Evolutionary conservation across 1,284 basidiomycete genomes (phyloP), one percentile per base, ranked within the genome.

Genomic region (Melampsora americana): DNA sequence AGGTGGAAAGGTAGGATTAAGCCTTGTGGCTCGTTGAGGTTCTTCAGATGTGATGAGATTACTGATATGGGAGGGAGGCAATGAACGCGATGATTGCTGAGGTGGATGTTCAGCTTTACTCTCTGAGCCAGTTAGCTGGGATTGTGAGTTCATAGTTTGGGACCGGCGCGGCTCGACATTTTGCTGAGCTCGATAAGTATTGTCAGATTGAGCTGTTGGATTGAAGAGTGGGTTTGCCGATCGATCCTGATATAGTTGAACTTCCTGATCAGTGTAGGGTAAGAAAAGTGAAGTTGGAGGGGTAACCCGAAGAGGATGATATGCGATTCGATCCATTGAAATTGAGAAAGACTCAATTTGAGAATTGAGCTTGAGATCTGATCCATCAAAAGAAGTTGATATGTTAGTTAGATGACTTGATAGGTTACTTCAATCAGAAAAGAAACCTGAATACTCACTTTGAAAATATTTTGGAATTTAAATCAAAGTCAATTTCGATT

Each of bases 251-350:
- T 75, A 75, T 30, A 62, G 11, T n/a, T 68, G 44, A 5, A 75
- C 56, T 28, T 75, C 73, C 4, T 59, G 39, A 28, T 75, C 39
- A 14, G 73, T 67, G 23, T 60, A 46, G 1, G 73, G 73, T 23
- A 75, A 30, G 44, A 68, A 75, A 18, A 75, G 73, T 5, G 73
- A 75, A 39, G 73, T 60, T 14, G 65, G 66, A 44, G 35, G 56
- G 26, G 28, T 46, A 2, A 75, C 53, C 6, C 73, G 50, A 11
- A 62, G 39, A 4, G 73, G 73, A 42, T 75, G 73, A 53, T 75
- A 75, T n/a, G 73, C 73, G 28, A 75, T 75, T 39, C 48, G 66
- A 35, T 74, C 71, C 70, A 72, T 72, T 30, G 61, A 56, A 23
- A 9, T 12, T 28, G 1, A 56, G n/a, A 56, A 56, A 7, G 20